Evolutionary conservation across 139 green algal genomes (phyloP).

Genomic region (Dunaliella primolecta): DNA sequence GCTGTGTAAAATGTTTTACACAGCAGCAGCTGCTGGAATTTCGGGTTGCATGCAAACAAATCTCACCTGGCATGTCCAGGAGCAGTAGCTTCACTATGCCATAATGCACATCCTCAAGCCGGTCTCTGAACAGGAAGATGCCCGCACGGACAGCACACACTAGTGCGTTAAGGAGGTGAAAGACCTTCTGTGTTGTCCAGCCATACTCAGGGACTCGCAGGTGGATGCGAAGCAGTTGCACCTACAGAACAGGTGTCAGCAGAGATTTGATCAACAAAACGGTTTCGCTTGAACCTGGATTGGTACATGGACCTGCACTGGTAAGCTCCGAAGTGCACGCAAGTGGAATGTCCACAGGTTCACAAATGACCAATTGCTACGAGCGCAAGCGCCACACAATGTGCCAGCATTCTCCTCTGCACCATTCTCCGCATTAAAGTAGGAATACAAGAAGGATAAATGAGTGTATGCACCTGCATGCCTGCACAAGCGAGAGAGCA

Average conservation of each 20-base stretch:
- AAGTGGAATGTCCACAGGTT: not conserved
- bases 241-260: too few relatives aligned
- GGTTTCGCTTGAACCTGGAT: too few relatives aligned
- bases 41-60: too few relatives aligned
- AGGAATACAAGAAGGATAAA: too few relatives aligned
- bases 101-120: slow-evolving; percentile 54
- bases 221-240: slow-evolving; percentile 89
- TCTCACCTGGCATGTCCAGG: slow-evolving; percentile 85
- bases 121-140: slow-evolving; percentile 73
- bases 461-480: too few relatives aligned
- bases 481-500: too few relatives aligned
- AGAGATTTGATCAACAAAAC: too few relatives aligned
- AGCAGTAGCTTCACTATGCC: slow-evolving; percentile 61
- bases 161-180: slow-evolving; percentile 96
- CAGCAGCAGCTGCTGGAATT: too few relatives aligned
- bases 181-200: slow-evolving; percentile 99
- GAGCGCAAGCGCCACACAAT: not conserved
- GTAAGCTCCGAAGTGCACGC: not conserved
- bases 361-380: not conserved
- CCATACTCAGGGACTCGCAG: slow-evolving; percentile 92
- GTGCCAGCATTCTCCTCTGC: not conserved
- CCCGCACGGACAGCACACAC: slow-evolving; percentile 67
- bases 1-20: too few relatives aligned
- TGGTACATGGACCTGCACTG: not conserved
- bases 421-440: too few relatives aligned